Base-by-base conservation (phyloP, 73 alveolate genomes). In the Halteria grandinella region DNA sequence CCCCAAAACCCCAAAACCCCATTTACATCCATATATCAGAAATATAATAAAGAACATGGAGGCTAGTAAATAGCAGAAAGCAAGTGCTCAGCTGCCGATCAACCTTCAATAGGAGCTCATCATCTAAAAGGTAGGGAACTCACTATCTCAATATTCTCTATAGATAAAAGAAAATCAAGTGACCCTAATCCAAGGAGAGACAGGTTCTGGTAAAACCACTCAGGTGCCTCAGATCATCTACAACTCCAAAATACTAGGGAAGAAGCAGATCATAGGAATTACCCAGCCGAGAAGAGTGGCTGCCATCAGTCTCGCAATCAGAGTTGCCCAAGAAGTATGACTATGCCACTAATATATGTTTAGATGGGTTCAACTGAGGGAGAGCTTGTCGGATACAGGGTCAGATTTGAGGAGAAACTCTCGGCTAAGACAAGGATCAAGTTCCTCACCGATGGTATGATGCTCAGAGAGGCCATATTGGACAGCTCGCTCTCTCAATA, bases 271-370 rank as follows among this genome's bases (percentile, higher is more conserved):
- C 7, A 87, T 94, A 60, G 97, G 95, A 44, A 86, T 96, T 28
- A 96, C 99, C 15, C 95, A 96, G 75, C 99, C 99, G 1, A 83
- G 99, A 82, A 90, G 99, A 77, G 96, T 96, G 32, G 99, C 99
- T 8, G 99, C 99, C 7, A 92, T 96, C 27, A 91, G 98, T 59
- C 69, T 96, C 78, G 93, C 98, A 11, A 88, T 80, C 52, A 90
- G 99, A 91, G 98, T 96, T n/a, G 92, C 99, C 14, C 86, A 92
- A 74, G 99, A 96, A 29, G 52, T 80, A 29, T 54, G 28, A n/a
- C 12, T 11, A 6, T 24, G 3, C 43, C 43, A 10, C 15, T 39
- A 39, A n/a, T n/a, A n/a, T n/a, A n/a, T n/a, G n/a, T n/a, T n/a
- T n/a, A n/a, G 47, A 5, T 36, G 5, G 47, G 47, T 11, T 11